Conservation (phyloP, 2,329 filamentous ascomycete genomes). For the Fusarium nodosum region DNA sequence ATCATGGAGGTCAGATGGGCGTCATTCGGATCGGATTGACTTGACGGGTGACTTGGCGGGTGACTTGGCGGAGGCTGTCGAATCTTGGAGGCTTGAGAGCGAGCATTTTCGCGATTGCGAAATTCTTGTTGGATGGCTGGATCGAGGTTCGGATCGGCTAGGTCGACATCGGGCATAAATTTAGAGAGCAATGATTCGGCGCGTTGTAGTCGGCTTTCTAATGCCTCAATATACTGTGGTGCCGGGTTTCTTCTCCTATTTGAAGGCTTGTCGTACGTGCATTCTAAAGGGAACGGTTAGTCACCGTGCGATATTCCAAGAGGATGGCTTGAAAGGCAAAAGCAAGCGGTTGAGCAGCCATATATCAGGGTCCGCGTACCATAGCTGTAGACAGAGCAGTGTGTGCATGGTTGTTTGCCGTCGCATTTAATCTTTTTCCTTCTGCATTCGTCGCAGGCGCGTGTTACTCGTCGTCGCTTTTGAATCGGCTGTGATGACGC, state of each 20-base stretch:
- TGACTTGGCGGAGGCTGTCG: slow-evolving; percentile 53
- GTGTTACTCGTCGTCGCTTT: slow-evolving; percentile 82
- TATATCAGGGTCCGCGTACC: slow-evolving; percentile 68
- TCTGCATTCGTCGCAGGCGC: slow-evolving; percentile 85
- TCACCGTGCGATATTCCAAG: slow-evolving; percentile 12
- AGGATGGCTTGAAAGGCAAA: slow-evolving; percentile 5
- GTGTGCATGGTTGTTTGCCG: slow-evolving; percentile 89
- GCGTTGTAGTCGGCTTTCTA: slow-evolving; percentile 85
- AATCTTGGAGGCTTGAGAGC: slow-evolving; percentile 58
- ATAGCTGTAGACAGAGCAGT: slow-evolving; percentile 98
- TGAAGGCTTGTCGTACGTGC: slow-evolving; percentile 94
- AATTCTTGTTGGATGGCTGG: slow-evolving; percentile 79
- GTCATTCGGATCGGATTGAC: slow-evolving; percentile 67
- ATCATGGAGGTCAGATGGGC: slow-evolving; percentile 93
- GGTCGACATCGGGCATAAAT: slow-evolving; percentile 84
- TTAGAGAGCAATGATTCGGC: slow-evolving; percentile 84
- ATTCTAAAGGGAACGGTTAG: slow-evolving; percentile 70
- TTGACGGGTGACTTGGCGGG: slow-evolving; percentile 40
- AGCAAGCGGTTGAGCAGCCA: slow-evolving; percentile 11
- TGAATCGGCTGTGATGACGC: slow-evolving; percentile 72
- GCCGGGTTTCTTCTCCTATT: slow-evolving; percentile 91
- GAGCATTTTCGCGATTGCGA: slow-evolving; percentile 67
- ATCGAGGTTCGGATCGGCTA: slow-evolving; percentile 88
- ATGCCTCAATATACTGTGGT: slow-evolving; percentile 91
- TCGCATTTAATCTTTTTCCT: slow-evolving; percentile 92